A percentile compares a stretch with the other conserved stretches of the same genome.
These are phyloP conservation scores for Nakazawaea anatomiae DNA, from an alignment of 805 yeast species.

Conservation along the genomic window DNA sequence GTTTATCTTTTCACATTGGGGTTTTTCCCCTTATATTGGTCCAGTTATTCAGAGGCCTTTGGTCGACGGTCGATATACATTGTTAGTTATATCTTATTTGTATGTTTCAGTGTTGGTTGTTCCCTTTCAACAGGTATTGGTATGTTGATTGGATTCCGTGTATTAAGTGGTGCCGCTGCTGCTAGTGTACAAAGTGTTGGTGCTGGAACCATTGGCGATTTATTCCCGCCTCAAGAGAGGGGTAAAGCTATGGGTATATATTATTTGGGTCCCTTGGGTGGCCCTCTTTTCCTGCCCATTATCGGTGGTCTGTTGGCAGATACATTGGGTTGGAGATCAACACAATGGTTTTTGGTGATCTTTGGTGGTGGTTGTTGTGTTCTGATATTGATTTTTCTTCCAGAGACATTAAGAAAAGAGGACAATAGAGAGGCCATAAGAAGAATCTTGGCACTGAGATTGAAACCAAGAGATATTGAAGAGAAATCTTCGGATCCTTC, in stretches of 20 bases:
- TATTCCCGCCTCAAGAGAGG: slow-evolving; percentile 59
- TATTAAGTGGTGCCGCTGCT: slow-evolving; percentile 72
- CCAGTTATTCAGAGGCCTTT: slow-evolving; percentile 64
- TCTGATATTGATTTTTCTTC: slow-evolving; percentile 51
- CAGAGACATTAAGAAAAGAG: slow-evolving; percentile 71
- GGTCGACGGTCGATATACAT: slow-evolving; percentile 76
- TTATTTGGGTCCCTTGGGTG: slow-evolving; percentile 76
- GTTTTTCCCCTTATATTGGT: slow-evolving; percentile 86
- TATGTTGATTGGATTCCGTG: slow-evolving; percentile 61
- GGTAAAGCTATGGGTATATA: slow-evolving; percentile 77
- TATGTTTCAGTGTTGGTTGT: slow-evolving; percentile 67
- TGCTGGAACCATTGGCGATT: slow-evolving; percentile 80
- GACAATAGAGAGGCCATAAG: slow-evolving; percentile 54
- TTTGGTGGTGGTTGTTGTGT: slow-evolving; percentile 50
- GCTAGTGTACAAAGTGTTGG: slow-evolving; percentile 88
- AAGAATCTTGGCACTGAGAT: slow-evolving; percentile 33
- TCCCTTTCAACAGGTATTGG: slow-evolving; percentile 58
- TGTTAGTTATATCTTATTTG: slow-evolving; percentile 55
- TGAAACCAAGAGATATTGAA: slow-evolving; percentile 15
- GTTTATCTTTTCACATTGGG: slow-evolving; percentile 71
- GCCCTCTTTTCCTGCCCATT: slow-evolving; percentile 77
- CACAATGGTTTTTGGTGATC: slow-evolving; percentile 79
- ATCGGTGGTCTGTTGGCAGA: slow-evolving; percentile 70
- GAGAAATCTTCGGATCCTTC: slow-evolving; percentile 16
- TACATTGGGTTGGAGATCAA: slow-evolving; percentile 82